These are phyloP conservation scores for Hyphopichia wangnamkhiaoensis DNA, from an alignment of 1,139 yeast species.

Conservation along the genomic window DNA sequence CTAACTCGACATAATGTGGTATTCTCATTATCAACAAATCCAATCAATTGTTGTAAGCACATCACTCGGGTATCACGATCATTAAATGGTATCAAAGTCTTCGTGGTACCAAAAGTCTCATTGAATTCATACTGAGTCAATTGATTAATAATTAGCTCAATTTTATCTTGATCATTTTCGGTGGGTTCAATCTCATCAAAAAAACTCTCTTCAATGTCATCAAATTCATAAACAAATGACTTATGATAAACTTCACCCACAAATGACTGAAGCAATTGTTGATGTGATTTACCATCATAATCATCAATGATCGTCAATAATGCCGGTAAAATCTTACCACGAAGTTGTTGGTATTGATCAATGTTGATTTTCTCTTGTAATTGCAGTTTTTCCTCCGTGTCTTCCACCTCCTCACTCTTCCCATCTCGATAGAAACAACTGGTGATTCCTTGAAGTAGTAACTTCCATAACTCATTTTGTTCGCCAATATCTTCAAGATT, in stretches of 20 bases:
- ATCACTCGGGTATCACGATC: slow-evolving; percentile 29
- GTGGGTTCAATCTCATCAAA: slow-evolving; percentile 12
- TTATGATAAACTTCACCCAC: slow-evolving; percentile 34
- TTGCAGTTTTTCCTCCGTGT: slow-evolving; percentile 16
- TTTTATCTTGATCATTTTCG: slow-evolving; percentile 5
- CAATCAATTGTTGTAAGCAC: slow-evolving; percentile 36
- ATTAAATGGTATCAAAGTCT: slow-evolving; percentile 20
- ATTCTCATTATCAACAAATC: slow-evolving; percentile 18
- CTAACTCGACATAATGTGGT: slow-evolving; percentile 20
- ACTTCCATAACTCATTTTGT: slow-evolving; percentile 45
- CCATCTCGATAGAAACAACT: slow-evolving; percentile 33
- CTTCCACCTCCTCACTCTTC: not conserved
- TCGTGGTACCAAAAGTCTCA: slow-evolving; percentile 35
- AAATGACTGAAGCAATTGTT: slow-evolving; percentile 39
- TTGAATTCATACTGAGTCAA: slow-evolving; percentile 27
- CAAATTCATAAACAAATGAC: slow-evolving; percentile 38
- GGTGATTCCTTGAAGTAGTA: slow-evolving; percentile 44
- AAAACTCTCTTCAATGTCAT: slow-evolving; percentile 24
- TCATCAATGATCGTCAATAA: slow-evolving; percentile 14
- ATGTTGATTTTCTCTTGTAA: slow-evolving; percentile 50
- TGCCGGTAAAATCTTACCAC: slow-evolving; percentile 41
- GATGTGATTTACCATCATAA: slow-evolving; percentile 22
- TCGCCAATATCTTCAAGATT: slow-evolving; percentile 15
- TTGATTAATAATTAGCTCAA: slow-evolving; percentile 13
- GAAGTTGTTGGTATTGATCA: slow-evolving; percentile 44